Evolutionary conservation across 306 rosid species (phyloP).

Genomic region (Castanea mollissima): DNA sequence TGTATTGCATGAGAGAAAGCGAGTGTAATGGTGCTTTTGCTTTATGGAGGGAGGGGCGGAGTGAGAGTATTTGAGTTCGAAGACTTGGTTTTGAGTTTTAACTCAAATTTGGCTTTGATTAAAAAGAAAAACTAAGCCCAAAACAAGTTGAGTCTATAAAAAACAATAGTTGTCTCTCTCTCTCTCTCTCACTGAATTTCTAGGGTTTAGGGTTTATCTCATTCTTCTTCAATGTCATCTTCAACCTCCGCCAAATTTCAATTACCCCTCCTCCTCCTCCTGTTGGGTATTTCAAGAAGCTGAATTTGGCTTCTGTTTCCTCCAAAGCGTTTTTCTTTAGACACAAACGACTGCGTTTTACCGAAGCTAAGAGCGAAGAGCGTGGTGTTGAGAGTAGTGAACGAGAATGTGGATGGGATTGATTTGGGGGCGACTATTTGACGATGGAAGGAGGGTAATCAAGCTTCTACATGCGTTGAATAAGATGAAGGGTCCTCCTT

Average conservation of each 20-base stretch:
- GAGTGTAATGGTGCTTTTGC: not conserved
- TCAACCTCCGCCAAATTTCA: slow-evolving; percentile 59
- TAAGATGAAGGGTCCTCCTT: slow-evolving; percentile 34
- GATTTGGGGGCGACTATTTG: slow-evolving; percentile 71
- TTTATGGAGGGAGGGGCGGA: not conserved
- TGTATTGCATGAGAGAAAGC: not conserved
- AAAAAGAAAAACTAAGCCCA: too few species aligned
- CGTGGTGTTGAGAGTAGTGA: slow-evolving; percentile 46
- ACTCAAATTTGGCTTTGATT: not conserved
- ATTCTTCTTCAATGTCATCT: slow-evolving; percentile 34
- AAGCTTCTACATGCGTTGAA: not conserved
- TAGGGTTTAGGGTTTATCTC: too few species aligned
- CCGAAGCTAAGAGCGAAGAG: slow-evolving; percentile 31
- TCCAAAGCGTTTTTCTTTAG: slow-evolving; percentile 54
- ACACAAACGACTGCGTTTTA: slow-evolving; percentile 25
- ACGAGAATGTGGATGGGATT: slow-evolving; percentile 75
- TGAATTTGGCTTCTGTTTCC: not conserved
- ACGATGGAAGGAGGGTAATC: slow-evolving; percentile 80
- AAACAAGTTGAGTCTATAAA: too few species aligned
- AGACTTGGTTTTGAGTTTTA: not conserved
- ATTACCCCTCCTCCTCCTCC: too few species aligned
- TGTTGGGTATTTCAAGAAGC: too few species aligned
- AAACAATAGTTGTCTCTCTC: too few species aligned
- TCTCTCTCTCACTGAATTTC: not conserved
- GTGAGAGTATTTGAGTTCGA: not conserved